Evolutionary conservation across 2,329 filamentous ascomycete species (phyloP).

Genomic region (Fusarium hainanense): DNA sequence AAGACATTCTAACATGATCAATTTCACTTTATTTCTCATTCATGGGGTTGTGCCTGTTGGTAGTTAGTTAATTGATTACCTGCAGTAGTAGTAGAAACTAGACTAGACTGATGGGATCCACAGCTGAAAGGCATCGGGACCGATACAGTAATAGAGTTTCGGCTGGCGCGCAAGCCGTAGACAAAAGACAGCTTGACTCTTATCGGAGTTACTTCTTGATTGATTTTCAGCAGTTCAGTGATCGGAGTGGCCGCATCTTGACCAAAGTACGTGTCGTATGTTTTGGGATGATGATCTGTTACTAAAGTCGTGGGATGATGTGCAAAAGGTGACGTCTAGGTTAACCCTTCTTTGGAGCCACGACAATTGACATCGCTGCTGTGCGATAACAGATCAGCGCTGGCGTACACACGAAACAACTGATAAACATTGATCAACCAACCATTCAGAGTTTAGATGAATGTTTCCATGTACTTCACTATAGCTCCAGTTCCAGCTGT

Average conservation of each 20-base stretch:
- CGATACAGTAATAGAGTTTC: constrained; percentile 22
- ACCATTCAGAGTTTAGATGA: neutral
- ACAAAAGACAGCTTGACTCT: neutral
- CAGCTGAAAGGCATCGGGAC: neutral
- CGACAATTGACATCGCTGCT: constrained; percentile 27
- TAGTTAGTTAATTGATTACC: constrained; percentile 4
- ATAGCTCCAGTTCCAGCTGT: neutral
- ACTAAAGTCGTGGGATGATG: constrained; percentile 23
- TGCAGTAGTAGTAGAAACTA: neutral
- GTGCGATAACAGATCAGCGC: constrained; percentile 26
- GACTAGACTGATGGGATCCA: neutral
- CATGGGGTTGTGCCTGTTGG: constrained; percentile 4
- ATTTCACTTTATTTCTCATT: neutral
- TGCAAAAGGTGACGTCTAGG: constrained; percentile 26
- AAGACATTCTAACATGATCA: constrained; percentile 17
- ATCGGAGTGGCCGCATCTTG: neutral
- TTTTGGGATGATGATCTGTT: constrained; percentile 28
- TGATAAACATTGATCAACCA: constrained; percentile 5
- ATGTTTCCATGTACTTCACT: neutral
- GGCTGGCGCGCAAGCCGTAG: constrained; percentile 20
- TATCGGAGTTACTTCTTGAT: constrained; percentile 14
- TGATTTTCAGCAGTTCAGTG: neutral
- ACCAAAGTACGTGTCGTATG: constrained; percentile 1
- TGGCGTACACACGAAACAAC: constrained; percentile 35
- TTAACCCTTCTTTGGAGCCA: constrained; percentile 29